These are phyloP conservation scores for Alternaria sp. DNA, from an alignment of 2,329 filamentous ascomycete species.

Conservation along the genomic window DNA sequence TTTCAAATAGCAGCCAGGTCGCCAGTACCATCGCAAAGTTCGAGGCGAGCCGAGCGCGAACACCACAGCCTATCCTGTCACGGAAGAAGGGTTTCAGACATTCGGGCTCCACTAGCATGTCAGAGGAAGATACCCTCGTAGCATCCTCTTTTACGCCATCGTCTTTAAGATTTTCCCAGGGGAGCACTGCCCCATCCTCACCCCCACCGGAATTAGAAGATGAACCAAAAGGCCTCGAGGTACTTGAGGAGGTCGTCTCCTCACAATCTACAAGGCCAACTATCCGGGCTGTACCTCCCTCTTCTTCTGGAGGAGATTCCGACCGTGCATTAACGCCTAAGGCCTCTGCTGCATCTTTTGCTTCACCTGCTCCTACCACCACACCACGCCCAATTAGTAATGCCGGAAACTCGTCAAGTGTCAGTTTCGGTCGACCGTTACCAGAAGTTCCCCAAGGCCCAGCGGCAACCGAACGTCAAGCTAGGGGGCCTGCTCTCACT, in stretches of 20 bases:
- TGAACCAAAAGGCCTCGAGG: constrained; percentile 39
- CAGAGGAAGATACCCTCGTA: constrained; percentile 48
- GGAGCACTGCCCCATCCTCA: constrained; percentile 48
- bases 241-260: constrained; percentile 44
- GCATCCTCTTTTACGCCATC: constrained; percentile 46
- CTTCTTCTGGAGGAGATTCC: constrained; percentile 42
- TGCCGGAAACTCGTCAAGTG: constrained; percentile 38
- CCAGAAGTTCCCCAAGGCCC: constrained; percentile 32
- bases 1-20: constrained; percentile 49
- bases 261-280: constrained; percentile 33
- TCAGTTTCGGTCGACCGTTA: constrained; percentile 33
- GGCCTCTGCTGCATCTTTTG: constrained; percentile 47
- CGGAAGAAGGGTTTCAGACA: constrained; percentile 45
- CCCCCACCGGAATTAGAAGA: constrained; percentile 38
- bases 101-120: constrained; percentile 47
- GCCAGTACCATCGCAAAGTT: constrained; percentile 49
- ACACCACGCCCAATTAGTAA: constrained; percentile 29
- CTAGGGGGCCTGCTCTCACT: constrained; percentile 42
- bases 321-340: constrained; percentile 45
- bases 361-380: constrained; percentile 38
- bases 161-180: constrained; percentile 49
- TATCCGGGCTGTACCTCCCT: constrained; percentile 49
- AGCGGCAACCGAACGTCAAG: constrained; percentile 36
- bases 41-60: constrained; percentile 42
- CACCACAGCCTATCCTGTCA: constrained; percentile 42